Conservation (phyloP, 192 early-diverging fungal genomes). For the Diversispora epigaea region DNA sequence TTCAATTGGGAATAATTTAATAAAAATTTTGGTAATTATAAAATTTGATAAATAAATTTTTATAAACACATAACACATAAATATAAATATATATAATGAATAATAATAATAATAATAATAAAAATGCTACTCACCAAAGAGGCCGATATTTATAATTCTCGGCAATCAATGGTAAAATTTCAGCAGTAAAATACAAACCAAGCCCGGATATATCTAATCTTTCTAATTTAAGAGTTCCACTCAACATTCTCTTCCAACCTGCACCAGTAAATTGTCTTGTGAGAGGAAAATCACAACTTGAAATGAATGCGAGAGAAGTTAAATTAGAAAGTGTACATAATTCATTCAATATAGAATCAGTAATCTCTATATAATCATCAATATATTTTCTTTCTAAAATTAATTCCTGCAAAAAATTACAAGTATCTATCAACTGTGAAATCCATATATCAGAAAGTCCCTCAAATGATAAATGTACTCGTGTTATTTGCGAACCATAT, state of each 20-base stretch:
- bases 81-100: not conserved
- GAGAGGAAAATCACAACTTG: not conserved
- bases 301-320: conserved; percentile 2
- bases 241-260: conserved; percentile 5
- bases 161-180: not conserved
- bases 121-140: conserved; percentile 1
- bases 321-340: not conserved
- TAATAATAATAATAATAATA: not conserved
- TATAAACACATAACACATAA: not conserved
- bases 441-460: conserved; percentile 8
- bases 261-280: not conserved
- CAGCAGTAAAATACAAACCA: not conserved
- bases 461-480: conserved; percentile 1
- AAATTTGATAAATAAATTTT: not conserved
- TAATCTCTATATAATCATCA: conserved; percentile 12
- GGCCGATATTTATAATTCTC: conserved; percentile 1
- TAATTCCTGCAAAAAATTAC: not conserved
- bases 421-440: not conserved
- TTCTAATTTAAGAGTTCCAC: conserved; percentile 2
- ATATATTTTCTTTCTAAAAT: conserved; percentile 14
- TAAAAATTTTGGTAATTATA: not conserved
- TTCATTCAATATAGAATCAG: conserved; percentile 2
- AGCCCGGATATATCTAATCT: conserved; percentile 10
- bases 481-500: conserved; percentile 12
- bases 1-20: not conserved